phyloP scores from a whole-genome alignment of 2,329 filamentous ascomycete genomes.

The Cladosporium oxysporum region DNA sequence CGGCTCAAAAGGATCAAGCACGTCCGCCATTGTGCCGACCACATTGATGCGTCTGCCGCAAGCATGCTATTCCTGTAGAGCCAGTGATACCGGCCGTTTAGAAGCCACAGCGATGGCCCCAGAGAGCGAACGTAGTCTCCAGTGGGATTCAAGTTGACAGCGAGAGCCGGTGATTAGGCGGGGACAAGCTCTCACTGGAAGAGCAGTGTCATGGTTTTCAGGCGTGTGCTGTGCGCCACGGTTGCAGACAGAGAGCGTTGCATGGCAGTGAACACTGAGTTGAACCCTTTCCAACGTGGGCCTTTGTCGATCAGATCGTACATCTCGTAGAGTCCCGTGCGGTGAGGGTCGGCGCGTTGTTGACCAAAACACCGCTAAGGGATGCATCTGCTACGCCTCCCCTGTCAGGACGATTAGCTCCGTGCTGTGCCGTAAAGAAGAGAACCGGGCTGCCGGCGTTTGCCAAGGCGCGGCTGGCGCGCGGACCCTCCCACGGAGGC shows the following conservation, averaged over 20 bases:
- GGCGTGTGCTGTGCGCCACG: slow-evolving; percentile 12
- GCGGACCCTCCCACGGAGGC: neutral
- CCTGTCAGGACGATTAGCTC: neutral
- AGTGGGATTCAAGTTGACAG: neutral
- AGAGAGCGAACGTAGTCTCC: neutral
- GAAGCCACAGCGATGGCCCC: neutral
- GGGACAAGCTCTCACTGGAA: neutral
- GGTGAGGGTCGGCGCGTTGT: slow-evolving; percentile 11
- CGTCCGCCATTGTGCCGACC: slow-evolving; percentile 3
- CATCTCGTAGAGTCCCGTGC: slow-evolving; percentile 11
- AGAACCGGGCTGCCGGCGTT: slow-evolving; percentile 14
- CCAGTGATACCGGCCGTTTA: neutral
- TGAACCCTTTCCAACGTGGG: slow-evolving; percentile 7
- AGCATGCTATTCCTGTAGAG: neutral
- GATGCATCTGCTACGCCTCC: neutral
- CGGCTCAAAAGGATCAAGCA: slow-evolving; percentile 15
- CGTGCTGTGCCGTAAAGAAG: neutral
- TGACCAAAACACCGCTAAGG: slow-evolving; percentile 1
- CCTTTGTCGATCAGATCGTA: slow-evolving; percentile 1
- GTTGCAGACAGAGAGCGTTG: slow-evolving; percentile 12
- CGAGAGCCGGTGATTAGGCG: neutral
- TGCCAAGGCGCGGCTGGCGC: slow-evolving; percentile 14
- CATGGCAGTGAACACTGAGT: neutral
- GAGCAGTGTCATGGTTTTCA: neutral
- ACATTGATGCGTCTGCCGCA: neutral